Percentiles rank a stretch among this genome's conserved stretches.
Evolutionary conservation across 805 yeast species (phyloP).

Genomic region (Suhomyces kilbournensis): DNA sequence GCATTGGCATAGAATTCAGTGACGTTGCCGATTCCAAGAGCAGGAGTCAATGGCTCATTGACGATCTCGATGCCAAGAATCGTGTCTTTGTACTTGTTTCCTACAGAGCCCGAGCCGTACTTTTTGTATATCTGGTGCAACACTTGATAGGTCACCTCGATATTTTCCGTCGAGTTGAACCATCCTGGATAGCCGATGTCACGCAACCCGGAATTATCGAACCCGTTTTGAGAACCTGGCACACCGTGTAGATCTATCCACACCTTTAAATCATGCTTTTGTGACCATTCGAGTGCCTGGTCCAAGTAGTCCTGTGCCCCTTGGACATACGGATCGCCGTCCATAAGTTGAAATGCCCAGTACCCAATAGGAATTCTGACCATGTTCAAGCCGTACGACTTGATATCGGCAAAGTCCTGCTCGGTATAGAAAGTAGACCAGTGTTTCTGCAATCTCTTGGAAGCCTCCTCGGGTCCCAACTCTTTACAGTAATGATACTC

Average conservation of each 20-base stretch:
- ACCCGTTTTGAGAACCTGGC: conserved; percentile 96
- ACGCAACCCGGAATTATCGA: conserved; percentile 77
- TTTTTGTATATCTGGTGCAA: conserved; percentile 31
- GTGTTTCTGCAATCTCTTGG: conserved; percentile 43
- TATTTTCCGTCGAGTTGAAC: conserved; percentile 28
- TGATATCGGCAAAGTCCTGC: conserved; percentile 52
- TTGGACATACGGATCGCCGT: conserved; percentile 59
- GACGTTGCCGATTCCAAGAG: conserved; percentile 19
- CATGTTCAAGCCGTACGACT: conserved; percentile 55
- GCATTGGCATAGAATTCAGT: conserved; percentile 27
- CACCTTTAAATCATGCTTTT: conserved; percentile 58
- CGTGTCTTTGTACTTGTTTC: conserved; percentile 26
- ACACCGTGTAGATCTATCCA: conserved; percentile 96
- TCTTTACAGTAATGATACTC: conserved; percentile 53
- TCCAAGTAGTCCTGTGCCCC: conserved; percentile 67
- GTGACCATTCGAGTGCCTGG: conserved; percentile 70
- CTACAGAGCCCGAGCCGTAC: conserved; percentile 30
- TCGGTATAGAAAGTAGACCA: conserved; percentile 61
- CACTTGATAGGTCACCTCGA: conserved; percentile 29
- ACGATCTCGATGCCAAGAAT: conserved; percentile 39
- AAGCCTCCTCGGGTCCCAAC: conserved; percentile 49
- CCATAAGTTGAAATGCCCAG: conserved; percentile 62
- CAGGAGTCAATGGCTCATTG: conserved; percentile 38
- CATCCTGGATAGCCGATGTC: conserved; percentile 37
- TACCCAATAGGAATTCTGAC: conserved; percentile 80